phyloP scores from a whole-genome alignment of 306 rosid genomes.

The Alnus rubra region DNA sequence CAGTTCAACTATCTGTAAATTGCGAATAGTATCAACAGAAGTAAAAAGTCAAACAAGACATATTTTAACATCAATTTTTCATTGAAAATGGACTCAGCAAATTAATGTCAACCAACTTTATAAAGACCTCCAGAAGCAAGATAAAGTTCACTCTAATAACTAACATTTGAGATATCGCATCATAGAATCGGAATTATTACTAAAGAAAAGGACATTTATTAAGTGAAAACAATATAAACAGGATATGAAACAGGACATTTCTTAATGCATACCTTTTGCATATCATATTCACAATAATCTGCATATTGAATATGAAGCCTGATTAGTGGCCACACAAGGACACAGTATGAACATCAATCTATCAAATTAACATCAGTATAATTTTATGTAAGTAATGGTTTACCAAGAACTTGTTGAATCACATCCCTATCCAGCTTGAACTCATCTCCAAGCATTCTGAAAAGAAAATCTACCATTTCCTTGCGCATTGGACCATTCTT shows the following conservation, averaged over 20 bases:
- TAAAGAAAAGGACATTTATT: slow-evolving; percentile 1
- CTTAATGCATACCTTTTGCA: slow-evolving; percentile 63
- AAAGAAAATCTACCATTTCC: slow-evolving; percentile 63
- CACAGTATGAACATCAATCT: background rate
- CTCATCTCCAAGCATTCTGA: slow-evolving; percentile 79
- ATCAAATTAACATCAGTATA: background rate
- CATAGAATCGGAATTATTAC: background rate
- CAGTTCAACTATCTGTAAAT: background rate
- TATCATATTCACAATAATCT: slow-evolving; percentile 74
- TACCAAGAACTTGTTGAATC: slow-evolving; percentile 82
- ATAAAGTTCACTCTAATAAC: background rate
- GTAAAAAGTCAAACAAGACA: background rate
- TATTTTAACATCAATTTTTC: background rate
- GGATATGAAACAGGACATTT: background rate
- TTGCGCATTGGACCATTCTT: slow-evolving; percentile 29
- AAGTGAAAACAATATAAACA: slow-evolving; percentile 19
- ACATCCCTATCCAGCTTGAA: slow-evolving; percentile 62
- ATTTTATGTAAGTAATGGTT: slow-evolving; percentile 5
- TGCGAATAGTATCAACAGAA: background rate
- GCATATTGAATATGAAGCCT: slow-evolving; percentile 43
- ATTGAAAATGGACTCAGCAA: background rate
- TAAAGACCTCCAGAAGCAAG: background rate
- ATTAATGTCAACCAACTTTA: background rate
- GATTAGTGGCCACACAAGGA: slow-evolving; percentile 30
- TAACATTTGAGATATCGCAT: background rate